Evolutionary conservation across 305 asterid species (phyloP), one percentile per base, ranked within the genome.

Genomic region (Fraxinus baroniana): DNA sequence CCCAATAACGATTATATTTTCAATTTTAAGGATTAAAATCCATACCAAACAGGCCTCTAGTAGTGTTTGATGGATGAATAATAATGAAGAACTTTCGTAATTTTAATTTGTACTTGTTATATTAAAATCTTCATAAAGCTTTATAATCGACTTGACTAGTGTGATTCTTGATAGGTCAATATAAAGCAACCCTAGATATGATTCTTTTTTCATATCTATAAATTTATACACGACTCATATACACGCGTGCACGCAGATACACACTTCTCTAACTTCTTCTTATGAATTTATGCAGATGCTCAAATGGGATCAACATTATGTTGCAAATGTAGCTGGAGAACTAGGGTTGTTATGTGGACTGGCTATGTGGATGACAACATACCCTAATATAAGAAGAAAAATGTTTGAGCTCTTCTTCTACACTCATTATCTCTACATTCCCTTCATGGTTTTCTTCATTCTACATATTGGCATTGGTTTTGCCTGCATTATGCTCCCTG

Each of bases 241-340:
- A 17, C 22, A 17, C 62, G 0, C 17, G 3, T 0, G 3, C 7
- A 0, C 17, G 1, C 15, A 10, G 15, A 7, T 8, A 10, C 33
- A 22, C 30, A 52, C 12, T 22, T 20, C 35, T 64, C 62, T 75
- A 75, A 75, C 8, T 39, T 37, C 24, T n/a, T 49, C 4, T 39
- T 77, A 17, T 78, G 26, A 18, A 18, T 75, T 9, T 30, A 20
- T 85, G 86, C 89, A 96, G 99, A 89, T 92, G 90, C 62, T 94
- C 57, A 84, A 87, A 89, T 94, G 99, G 99, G 94, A 91, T 74
- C 93, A 89, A 79, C 89, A 87, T 81, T 92, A 92, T 83, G 94
- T 93, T 41, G 90, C 98, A 82, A 94, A 96, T 85, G 81, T 96
- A 86, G 94, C 99, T 15, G 99, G 99, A 82, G 99, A 96, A 83